Evolutionary conservation across 2,329 filamentous ascomycete species (phyloP).

Genomic region (Tolypocladium sp.): DNA sequence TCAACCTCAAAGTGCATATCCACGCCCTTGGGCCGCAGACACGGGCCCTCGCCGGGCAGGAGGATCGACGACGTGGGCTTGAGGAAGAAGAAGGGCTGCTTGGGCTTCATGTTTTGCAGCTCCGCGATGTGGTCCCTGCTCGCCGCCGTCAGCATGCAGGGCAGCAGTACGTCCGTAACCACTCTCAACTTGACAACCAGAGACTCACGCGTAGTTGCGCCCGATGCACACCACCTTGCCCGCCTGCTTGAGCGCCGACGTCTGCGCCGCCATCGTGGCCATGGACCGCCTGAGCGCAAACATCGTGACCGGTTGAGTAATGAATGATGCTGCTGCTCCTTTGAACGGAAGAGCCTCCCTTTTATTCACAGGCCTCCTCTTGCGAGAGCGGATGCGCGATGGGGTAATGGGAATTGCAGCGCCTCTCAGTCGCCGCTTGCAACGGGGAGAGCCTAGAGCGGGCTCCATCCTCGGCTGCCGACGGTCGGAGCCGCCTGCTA

Average conservation of each 20-base stretch:
- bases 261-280: conserved; percentile 29
- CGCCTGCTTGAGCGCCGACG: conserved; percentile 41
- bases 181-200: no score
- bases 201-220: conserved; percentile 88
- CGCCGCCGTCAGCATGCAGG: background rate
- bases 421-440: background rate
- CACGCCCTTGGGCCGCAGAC: conserved; percentile 74
- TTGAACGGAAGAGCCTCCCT: background rate
- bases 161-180: no score
- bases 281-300: conserved; percentile 26
- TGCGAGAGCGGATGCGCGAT: background rate
- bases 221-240: conserved; percentile 87
- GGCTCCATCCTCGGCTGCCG: background rate
- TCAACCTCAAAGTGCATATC: conserved; percentile 93
- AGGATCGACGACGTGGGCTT: conserved; percentile 88
- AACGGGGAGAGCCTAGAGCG: no score
- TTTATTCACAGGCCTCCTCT: background rate
- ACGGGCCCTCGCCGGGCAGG: conserved; percentile 65
- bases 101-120: conserved; percentile 77
- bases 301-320: conserved; percentile 13
- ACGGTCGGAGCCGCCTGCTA: background rate
- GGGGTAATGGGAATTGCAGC: background rate
- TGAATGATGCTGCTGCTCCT: background rate
- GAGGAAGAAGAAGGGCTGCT: conserved; percentile 98
- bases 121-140: conserved; percentile 83